phyloP scores from a whole-genome alignment of 73 alveolate genomes.

The Tetrahymena thermophila region DNA sequence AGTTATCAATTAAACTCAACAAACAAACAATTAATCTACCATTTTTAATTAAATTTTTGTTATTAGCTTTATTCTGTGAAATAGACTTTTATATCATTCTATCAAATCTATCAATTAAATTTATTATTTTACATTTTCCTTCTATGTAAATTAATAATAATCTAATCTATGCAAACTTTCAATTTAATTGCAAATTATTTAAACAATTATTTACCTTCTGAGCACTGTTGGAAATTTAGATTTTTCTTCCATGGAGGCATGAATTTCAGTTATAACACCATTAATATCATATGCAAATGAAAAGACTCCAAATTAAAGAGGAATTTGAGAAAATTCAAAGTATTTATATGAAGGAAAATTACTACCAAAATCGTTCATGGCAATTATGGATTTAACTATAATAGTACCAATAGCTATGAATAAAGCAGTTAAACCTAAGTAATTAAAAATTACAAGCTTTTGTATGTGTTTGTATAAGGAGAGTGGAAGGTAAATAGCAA shows the following conservation, averaged over 20 bases:
- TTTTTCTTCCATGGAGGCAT: neutral
- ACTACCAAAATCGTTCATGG: neutral
- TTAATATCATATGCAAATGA: neutral
- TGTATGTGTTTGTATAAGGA: neutral
- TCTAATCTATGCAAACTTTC: too few relatives aligned
- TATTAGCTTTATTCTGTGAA: too few relatives aligned
- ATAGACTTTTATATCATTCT: too few relatives aligned
- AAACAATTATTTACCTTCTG: neutral
- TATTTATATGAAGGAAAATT: neutral
- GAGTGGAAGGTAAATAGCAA: neutral
- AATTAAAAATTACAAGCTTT: neutral
- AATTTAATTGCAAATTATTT: neutral
- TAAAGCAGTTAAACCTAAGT: neutral
- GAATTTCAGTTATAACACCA: neutral
- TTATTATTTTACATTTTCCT: too few relatives aligned
- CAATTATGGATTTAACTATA: neutral
- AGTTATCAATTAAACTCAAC: too few relatives aligned
- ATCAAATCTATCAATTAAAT: too few relatives aligned
- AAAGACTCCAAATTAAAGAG: neutral
- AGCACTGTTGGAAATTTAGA: neutral
- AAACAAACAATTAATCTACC: too few relatives aligned
- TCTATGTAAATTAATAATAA: too few relatives aligned
- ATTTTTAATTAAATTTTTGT: too few relatives aligned
- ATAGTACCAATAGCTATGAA: neutral
- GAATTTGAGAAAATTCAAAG: neutral